Base-by-base conservation (phyloP, 768 basidiomycete species). In the Trametes villosa region DNA sequence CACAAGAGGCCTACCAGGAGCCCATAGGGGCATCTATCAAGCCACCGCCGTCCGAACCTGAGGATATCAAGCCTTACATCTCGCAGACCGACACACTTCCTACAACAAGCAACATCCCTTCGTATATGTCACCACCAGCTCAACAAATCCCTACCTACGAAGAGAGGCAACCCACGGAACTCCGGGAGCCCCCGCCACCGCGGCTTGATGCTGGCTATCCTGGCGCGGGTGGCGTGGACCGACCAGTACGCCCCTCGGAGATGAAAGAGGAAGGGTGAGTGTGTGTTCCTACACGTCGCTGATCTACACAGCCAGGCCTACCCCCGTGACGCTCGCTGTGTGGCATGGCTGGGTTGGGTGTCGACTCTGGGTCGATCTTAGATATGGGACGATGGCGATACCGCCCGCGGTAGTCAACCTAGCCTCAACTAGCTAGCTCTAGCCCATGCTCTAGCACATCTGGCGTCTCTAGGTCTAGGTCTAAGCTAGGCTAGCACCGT, bases 261-360 rank as follows among this genome's bases (percentile, higher is more conserved):
- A 94, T 94, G 92, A 94, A 94, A 75, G 96, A 97, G 68, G 95
- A 96, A 91, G 95, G 95, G 96, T 98, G 85, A 93, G 94, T 84
- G 54, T 34, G 40, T 22, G 22, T 60, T 55, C 40, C 53, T 50
- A 15, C 29, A 50, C 40, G 53, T 45, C 34, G 47, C 65, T 66
- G 51, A 68, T 53, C 38, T 47, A 26, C 41, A 24, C 49, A 52
- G 48, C 53, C 57, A 57, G 56, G 47, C 30, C 29, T 55, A 27
- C 49, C 29, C n/a, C 56, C 57, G 49, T 20, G 33, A 40, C 56
- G 56, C 50, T 52, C 50, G 53, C 60, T 62, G 54, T 50, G 54
- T 56, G 51, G 50, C 34, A 51, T 41, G 45, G 44, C 62, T 49
- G 62, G 66, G 63, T 63, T 62, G 61, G 62, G 54, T 59, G 60